Base-by-base conservation (phyloP, 1,139 yeast genomes). In the Debaryomycetaceae sp. region DNA sequence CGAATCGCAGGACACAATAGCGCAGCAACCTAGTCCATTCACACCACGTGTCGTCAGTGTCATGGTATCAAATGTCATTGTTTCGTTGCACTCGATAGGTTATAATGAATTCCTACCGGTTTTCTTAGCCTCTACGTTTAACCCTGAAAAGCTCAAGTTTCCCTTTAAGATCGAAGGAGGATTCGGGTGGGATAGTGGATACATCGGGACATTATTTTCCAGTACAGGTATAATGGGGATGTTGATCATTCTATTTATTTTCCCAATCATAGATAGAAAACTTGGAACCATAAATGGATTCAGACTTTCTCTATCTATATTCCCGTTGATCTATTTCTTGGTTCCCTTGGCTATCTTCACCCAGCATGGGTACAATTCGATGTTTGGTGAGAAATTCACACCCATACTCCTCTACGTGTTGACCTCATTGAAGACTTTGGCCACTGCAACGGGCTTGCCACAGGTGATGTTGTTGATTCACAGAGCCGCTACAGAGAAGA, bases 21-120 rank as follows among this genome's bases (percentile, higher is more conserved):
- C 24, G 53, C 51, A 9, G 52, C 61, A 2, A 14, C 14, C 9
- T 9, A 34, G 35, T 5, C 37, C 42, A 4, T 67, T 72, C 44
- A 69, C 72, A 11, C 62, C 65, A 9, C 61, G 63, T 6, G 78
- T 75, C 14, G 57, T 75, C 37, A 65, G 65, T 39, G 70, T 78
- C 5, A 68, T 77, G 38, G 42, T 63, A 13, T 68, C 72, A 36
- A 72, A 72, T 53, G 69, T 76, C 46, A 56, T 74, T 42, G 61
- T 78, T 46, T 63, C 79, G 7, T 65, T 80, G 47, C 84, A 80
- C 53, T 60, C 69, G n/a, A 66, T 79, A n/a, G 76, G 79, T 5
- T 80, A 69, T 57, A 72, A 71, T 42, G 87, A 83, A 58, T 79
- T 83, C 49, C 61, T 81, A 39, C 87, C 88, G 8, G 78, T 83